Evolutionary conservation across 2,329 filamentous ascomycete species (phyloP).

Genomic region (Biscogniauxia sp.): DNA sequence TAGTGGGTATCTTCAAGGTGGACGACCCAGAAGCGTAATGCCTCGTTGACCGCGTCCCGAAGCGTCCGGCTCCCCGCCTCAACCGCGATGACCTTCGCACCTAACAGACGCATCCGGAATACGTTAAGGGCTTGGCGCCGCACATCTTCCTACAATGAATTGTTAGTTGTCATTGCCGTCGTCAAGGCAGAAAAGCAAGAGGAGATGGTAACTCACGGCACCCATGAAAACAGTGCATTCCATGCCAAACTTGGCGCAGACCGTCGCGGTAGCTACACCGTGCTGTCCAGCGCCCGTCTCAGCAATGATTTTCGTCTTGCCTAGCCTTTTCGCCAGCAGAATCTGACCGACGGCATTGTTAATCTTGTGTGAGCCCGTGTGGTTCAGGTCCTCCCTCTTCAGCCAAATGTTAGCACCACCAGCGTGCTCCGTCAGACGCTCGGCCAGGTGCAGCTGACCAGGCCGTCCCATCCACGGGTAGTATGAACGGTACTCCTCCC

Average conservation of each 20-base stretch:
- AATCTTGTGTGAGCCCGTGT: constrained; percentile 98
- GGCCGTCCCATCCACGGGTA: constrained; percentile 97
- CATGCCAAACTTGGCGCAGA: constrained; percentile 98
- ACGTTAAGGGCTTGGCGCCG: constrained; percentile 95
- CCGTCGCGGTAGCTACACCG: constrained; percentile 94
- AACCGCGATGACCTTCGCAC: constrained; percentile 88
- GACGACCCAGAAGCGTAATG: constrained; percentile 89
- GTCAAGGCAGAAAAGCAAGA: not conserved
- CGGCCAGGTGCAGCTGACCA: constrained; percentile 84
- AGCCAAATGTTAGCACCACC: constrained; percentile 96
- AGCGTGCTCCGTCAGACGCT: constrained; percentile 82
- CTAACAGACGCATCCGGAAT: constrained; percentile 95
- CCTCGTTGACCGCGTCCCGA: constrained; percentile 91
- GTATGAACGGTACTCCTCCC: constrained; percentile 94
- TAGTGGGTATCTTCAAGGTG: constrained; percentile 94
- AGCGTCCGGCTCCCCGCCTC: constrained; percentile 84
- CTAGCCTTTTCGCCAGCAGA: constrained; percentile 77
- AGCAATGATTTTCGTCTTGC: constrained; percentile 96
- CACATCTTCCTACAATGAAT: constrained; percentile 68
- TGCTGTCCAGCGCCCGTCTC: constrained; percentile 98
- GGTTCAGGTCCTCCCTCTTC: constrained; percentile 96
- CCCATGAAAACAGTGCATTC: constrained; percentile 98
- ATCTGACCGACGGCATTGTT: constrained; percentile 97
- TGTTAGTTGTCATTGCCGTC: not conserved
- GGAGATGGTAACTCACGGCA: constrained; percentile 48